Percentiles rank a stretch among this genome's conserved stretches.
Evolutionary conservation across 1,284 basidiomycete genomes (phyloP).

Genomic region (Pseudozyma sp.): DNA sequence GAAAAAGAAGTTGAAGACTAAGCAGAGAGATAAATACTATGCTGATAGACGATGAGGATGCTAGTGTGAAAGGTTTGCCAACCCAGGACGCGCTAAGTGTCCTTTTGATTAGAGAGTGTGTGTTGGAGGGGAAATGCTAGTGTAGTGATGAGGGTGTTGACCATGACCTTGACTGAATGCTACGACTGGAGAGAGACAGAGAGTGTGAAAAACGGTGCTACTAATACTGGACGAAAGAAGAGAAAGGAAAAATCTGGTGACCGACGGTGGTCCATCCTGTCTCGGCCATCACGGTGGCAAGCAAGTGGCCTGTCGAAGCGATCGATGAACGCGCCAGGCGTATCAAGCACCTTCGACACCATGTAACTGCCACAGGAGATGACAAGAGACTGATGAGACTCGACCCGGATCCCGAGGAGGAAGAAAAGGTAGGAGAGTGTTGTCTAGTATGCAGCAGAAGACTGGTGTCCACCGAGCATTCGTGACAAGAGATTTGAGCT

Average conservation of each 20-base stretch:
- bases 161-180: constrained; percentile 29
- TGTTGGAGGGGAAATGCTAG: constrained; percentile 18
- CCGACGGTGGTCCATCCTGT: constrained; percentile 41
- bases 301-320: background rate
- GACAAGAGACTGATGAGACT: constrained; percentile 20
- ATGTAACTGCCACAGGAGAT: constrained; percentile 17
- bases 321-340: constrained; percentile 30
- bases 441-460: constrained; percentile 42
- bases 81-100: constrained; percentile 17
- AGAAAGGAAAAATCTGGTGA: constrained; percentile 24
- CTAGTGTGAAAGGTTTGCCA: constrained; percentile 17
- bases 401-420: constrained; percentile 39
- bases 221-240: constrained; percentile 15
- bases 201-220: constrained; percentile 26
- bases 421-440: constrained; percentile 8
- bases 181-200: constrained; percentile 24
- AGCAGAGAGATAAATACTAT: constrained; percentile 17
- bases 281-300: background rate
- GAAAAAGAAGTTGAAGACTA: constrained; percentile 21
- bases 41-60: constrained; percentile 19
- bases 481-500: constrained; percentile 58
- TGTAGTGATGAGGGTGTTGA: constrained; percentile 19
- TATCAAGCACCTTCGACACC: constrained; percentile 4
- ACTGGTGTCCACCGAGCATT: constrained; percentile 56
- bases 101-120: constrained; percentile 18